Evolutionary conservation across 192 early-diverging fungal species (phyloP), one percentile per base, ranked within the genome.

Genomic region (Chytriomyces sp.): DNA sequence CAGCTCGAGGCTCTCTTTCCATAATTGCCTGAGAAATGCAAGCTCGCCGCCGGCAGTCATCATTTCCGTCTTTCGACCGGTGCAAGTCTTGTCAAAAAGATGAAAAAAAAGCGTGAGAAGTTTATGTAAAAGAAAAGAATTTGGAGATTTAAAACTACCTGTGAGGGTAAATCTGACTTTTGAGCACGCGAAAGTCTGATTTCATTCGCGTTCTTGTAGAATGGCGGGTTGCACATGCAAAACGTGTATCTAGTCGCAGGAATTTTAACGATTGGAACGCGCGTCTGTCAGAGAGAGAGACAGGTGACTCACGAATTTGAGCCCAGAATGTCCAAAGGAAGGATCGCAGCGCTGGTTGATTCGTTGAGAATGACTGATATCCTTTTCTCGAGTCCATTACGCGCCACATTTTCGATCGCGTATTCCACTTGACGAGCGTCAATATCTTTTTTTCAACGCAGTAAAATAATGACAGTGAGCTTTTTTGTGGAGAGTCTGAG

Each of bases 171-270:
- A 0, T 71, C 64, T 0, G 77, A 73, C 64, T 97, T 97, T n/a
- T 59, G 70, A 0, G 80, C 71, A 0, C 81, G 63, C 2, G 88
- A 81, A 11, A 77, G 77, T 23, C 84, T 69, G 10, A 91, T 88
- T 48, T 95, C 91, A 23, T 84, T 82, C 6, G 75, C 70, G 71
- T 82, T 86, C 9, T 74, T 82, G 72, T 93, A 97, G 75, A 96
- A 97, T 45, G 96, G 96, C 45, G 95, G 96, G 74, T 97, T 97
- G 79, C 94, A 96, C 93, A 97, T 94, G 49, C 87, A 89, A 68
- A 97, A 96, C 28, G 85, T 75, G 71, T 76, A 85, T 46, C 72
- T 70, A 78, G 23, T 76, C 8, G 16, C 64, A 23, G 10, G 8
- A 73, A 18, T 65, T 59, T 7, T 11, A 26, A 24, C 46, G 7